phyloP scores from a whole-genome alignment of 1,139 yeast species.

The Zygosaccharomyces sapae region DNA sequence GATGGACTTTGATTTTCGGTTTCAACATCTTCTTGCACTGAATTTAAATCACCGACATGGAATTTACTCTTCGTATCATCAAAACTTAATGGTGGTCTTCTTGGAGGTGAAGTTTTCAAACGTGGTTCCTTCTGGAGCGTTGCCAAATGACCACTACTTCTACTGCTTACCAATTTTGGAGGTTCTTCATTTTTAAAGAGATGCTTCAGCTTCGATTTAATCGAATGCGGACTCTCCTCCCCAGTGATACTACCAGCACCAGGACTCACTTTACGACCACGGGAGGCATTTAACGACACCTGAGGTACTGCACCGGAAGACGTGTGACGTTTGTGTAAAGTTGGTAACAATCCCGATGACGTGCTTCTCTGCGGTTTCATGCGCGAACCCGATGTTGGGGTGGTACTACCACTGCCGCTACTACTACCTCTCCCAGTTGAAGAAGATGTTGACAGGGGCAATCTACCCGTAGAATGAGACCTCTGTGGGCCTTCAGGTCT shows the following conservation, averaged over 20 bases:
- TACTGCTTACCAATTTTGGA: constrained; percentile 3
- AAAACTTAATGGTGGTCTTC: constrained; percentile 1
- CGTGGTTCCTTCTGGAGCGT: not conserved
- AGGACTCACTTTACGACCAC: constrained; percentile 3
- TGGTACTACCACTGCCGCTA: not conserved
- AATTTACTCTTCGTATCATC: constrained; percentile 5
- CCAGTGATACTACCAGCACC: constrained; percentile 9
- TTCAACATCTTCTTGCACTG: constrained; percentile 12
- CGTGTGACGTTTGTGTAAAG: constrained; percentile 5
- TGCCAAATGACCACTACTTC: constrained; percentile 1
- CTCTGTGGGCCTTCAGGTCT: constrained; percentile 19
- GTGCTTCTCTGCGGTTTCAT: constrained; percentile 12
- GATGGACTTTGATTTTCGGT: not conserved
- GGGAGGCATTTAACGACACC: not conserved
- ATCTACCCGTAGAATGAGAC: constrained; percentile 11
- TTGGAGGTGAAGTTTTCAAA: constrained; percentile 7
- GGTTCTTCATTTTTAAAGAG: constrained; percentile 18
- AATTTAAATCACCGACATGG: constrained; percentile 11
- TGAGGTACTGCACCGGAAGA: constrained; percentile 1
- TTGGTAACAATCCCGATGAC: constrained; percentile 14
- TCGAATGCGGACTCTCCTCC: constrained; percentile 10
- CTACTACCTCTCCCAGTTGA: constrained; percentile 2
- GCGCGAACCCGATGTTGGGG: constrained; percentile 1
- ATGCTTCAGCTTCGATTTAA: constrained; percentile 24
- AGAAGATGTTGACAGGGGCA: constrained; percentile 4